Evolutionary conservation across 495 filamentous ascomycete genomes (phyloP).

Genomic region (Neurospora africana): DNA sequence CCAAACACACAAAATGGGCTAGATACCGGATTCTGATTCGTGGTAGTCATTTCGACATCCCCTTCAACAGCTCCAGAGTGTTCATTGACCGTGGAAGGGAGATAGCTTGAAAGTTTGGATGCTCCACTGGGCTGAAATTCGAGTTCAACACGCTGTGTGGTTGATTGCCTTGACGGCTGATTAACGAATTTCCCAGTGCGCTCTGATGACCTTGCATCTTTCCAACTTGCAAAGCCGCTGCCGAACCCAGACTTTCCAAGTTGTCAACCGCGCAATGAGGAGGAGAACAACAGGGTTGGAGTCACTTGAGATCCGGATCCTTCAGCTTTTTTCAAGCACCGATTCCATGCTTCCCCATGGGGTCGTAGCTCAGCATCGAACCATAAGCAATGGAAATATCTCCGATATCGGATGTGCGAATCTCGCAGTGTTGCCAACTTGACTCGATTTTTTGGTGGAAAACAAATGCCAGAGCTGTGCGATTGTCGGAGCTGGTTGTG

Average conservation of each 20-base stretch:
- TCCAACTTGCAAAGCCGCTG: background rate
- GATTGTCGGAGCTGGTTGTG: background rate
- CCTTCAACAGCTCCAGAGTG: background rate
- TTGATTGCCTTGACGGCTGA: background rate
- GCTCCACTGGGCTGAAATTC: background rate
- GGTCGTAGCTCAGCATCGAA: background rate
- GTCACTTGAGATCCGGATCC: background rate
- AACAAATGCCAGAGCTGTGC: background rate
- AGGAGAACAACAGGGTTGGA: background rate
- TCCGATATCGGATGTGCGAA: background rate
- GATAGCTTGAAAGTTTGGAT: too few species aligned
- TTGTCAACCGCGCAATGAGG: background rate
- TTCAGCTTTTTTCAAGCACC: background rate
- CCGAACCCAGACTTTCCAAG: background rate
- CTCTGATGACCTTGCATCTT: background rate
- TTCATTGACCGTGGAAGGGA: background rate
- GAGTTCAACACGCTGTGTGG: background rate
- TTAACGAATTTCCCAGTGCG: background rate
- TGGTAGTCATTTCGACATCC: too few species aligned
- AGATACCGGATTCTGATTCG: background rate
- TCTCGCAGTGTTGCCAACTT: background rate
- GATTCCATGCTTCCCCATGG: background rate
- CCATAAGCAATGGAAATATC: background rate
- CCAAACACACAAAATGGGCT: background rate
- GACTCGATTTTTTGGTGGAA: background rate